Evolutionary conservation across 805 yeast species (phyloP).

Genomic region (Candida pseudoglaebosa): DNA sequence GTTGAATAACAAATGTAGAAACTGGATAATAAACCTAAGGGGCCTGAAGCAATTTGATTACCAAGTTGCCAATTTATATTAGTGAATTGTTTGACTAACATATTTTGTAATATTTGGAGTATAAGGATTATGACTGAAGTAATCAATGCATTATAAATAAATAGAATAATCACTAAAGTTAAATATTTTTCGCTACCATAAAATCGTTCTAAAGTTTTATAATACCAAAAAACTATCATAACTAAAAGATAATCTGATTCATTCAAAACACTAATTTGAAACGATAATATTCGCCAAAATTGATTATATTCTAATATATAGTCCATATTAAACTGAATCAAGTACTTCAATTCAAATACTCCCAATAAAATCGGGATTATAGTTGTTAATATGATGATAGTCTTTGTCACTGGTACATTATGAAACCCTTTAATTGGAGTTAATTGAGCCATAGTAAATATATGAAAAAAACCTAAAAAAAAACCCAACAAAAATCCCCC

Average conservation of each 20-base stretch:
- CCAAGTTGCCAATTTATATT: too few relatives aligned
- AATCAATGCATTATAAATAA: constrained; percentile 44
- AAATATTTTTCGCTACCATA: constrained; percentile 54
- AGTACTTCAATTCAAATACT: constrained; percentile 41
- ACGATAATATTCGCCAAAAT: constrained; percentile 50
- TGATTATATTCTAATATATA: constrained; percentile 43
- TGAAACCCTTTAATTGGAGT: constrained; percentile 41
- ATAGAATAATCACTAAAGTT: constrained; percentile 41
- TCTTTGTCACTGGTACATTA: constrained; percentile 42
- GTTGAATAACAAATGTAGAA: constrained; percentile 36
- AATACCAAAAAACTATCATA: constrained; percentile 45
- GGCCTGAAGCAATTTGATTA: constrained; percentile 36
- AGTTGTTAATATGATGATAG: constrained; percentile 32
- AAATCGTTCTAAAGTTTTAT: constrained; percentile 54
- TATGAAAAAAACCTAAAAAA: neutral
- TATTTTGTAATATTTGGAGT: constrained; percentile 37
- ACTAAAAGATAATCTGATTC: constrained; percentile 54
- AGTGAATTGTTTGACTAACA: too few relatives aligned
- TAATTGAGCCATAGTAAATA: constrained; percentile 27
- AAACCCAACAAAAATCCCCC: neutral
- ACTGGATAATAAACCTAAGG: constrained; percentile 37
- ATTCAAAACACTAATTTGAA: constrained; percentile 52
- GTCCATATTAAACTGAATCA: constrained; percentile 18
- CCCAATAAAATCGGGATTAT: constrained; percentile 39
- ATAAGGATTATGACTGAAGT: constrained; percentile 37